Evolutionary conservation across 2,329 filamentous ascomycete species (phyloP).

Genomic region (Xylariaceae sp.): DNA sequence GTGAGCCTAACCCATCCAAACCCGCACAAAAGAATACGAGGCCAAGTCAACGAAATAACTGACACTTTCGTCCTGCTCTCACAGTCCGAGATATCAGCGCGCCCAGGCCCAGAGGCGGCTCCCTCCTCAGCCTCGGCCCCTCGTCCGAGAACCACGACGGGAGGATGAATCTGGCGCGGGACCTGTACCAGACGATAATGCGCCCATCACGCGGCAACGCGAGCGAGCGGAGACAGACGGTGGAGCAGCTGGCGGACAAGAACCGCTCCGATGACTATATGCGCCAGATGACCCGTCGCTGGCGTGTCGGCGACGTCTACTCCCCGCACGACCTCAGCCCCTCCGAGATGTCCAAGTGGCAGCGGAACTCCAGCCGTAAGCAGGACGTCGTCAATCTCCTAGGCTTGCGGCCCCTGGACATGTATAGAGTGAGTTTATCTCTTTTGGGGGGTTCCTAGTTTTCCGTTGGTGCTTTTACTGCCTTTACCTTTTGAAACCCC

Average conservation of each 20-base stretch:
- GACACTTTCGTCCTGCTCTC: background rate
- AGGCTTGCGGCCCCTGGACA: conserved; percentile 70
- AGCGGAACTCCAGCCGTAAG: conserved; percentile 46
- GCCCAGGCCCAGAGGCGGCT: conserved; percentile 8
- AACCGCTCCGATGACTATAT: conserved; percentile 49
- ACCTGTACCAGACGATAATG: conserved; percentile 18
- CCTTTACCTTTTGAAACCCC: no score
- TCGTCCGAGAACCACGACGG: conserved; percentile 4
- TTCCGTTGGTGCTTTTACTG: no score
- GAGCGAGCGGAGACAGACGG: conserved; percentile 9
- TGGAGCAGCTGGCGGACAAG: conserved; percentile 36
- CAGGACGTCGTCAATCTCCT: conserved; percentile 74
- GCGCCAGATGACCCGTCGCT: conserved; percentile 63
- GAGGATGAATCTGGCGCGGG: conserved; percentile 10
- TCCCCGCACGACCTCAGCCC: conserved; percentile 79
- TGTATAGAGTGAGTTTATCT: conserved; percentile 70
- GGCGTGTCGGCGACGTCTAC: conserved; percentile 78
- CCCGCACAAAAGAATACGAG: background rate
- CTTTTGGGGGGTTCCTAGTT: background rate
- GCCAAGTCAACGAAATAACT: background rate
- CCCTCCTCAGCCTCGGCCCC: conserved; percentile 19
- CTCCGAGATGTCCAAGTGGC: conserved; percentile 78
- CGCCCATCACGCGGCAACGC: background rate
- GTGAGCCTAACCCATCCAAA: conserved; percentile 18
- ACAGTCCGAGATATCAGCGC: conserved; percentile 20